Evolutionary conservation across 2,329 filamentous ascomycete genomes (phyloP).

Genomic region (Hysterium pulicare): DNA sequence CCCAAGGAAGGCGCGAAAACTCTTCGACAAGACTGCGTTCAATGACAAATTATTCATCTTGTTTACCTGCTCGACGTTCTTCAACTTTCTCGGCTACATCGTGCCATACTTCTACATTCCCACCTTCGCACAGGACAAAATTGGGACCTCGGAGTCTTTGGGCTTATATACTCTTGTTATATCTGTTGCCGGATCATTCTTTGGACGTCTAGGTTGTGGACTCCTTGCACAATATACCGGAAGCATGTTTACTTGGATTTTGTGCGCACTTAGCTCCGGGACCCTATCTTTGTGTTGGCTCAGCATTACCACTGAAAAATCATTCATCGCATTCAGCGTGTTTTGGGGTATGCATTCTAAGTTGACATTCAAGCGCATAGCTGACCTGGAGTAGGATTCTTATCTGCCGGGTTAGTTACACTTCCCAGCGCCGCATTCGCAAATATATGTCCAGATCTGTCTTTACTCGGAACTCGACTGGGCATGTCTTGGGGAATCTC

Average conservation of each 20-base stretch:
- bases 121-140: slow-evolving; percentile 27
- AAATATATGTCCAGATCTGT: slow-evolving; percentile 34
- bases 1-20: slow-evolving; percentile 26
- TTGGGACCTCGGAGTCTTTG: slow-evolving; percentile 27
- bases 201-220: slow-evolving; percentile 28
- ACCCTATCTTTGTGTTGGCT: slow-evolving; percentile 32
- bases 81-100: slow-evolving; percentile 36
- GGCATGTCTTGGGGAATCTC: slow-evolving; percentile 38
- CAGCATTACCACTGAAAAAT: slow-evolving; percentile 22
- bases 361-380: background rate
- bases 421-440: slow-evolving; percentile 36
- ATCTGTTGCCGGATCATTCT: slow-evolving; percentile 32
- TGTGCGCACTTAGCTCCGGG: slow-evolving; percentile 26
- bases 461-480: slow-evolving; percentile 31
- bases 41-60: slow-evolving; percentile 33
- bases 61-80: slow-evolving; percentile 33
- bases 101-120: slow-evolving; percentile 38
- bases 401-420: slow-evolving; percentile 36
- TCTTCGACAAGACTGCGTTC: slow-evolving; percentile 33
- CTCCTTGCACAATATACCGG: slow-evolving; percentile 31
- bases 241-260: slow-evolving; percentile 31
- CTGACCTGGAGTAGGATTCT: slow-evolving; percentile 23
- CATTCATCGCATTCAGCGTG: slow-evolving; percentile 32
- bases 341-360: slow-evolving; percentile 31
- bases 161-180: slow-evolving; percentile 32